These are phyloP conservation scores for Penicillium sp. DNA, from an alignment of 2,329 filamentous ascomycete species.

Conservation along the genomic window DNA sequence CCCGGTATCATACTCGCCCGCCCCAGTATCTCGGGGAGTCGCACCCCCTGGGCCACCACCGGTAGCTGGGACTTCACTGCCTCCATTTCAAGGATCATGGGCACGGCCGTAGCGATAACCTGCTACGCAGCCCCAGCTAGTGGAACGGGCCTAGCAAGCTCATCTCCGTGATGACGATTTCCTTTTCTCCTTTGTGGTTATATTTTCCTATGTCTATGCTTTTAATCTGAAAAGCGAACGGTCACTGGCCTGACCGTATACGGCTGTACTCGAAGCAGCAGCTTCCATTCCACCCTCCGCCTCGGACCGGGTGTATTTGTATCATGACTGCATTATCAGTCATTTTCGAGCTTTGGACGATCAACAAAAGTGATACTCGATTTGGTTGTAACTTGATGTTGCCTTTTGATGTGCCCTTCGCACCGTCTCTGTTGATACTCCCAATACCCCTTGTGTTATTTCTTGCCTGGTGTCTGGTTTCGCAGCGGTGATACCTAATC, in stretches of 20 bases:
- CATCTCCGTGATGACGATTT: too few species aligned
- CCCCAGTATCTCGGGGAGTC: slow-evolving; percentile 3
- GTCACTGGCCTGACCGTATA: slow-evolving; percentile 17
- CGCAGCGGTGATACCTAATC: too few species aligned
- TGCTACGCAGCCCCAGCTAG: too few species aligned
- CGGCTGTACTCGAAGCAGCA: slow-evolving; percentile 3
- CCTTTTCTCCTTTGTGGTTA: slow-evolving; percentile 10
- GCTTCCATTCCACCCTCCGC: slow-evolving; percentile 4
- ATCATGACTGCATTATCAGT: neutral
- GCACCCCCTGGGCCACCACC: slow-evolving; percentile 11
- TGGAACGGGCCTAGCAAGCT: too few species aligned
- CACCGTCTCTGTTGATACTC: neutral
- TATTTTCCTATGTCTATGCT: slow-evolving; percentile 7
- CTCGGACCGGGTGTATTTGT: slow-evolving; percentile 12
- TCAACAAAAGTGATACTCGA: too few species aligned
- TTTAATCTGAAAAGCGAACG: slow-evolving; percentile 5
- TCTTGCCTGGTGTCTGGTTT: too few species aligned
- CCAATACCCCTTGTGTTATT: too few species aligned
- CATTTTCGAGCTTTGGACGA: too few species aligned
- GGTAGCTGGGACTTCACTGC: slow-evolving; percentile 15
- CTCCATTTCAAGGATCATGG: slow-evolving; percentile 21
- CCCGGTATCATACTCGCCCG: slow-evolving; percentile 14
- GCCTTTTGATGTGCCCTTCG: slow-evolving; percentile 6
- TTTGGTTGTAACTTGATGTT: too few species aligned
- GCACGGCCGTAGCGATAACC: slow-evolving; percentile 12